phyloP scores from a whole-genome alignment of 1,139 yeast genomes.

The Suhomyces bokatorum region DNA sequence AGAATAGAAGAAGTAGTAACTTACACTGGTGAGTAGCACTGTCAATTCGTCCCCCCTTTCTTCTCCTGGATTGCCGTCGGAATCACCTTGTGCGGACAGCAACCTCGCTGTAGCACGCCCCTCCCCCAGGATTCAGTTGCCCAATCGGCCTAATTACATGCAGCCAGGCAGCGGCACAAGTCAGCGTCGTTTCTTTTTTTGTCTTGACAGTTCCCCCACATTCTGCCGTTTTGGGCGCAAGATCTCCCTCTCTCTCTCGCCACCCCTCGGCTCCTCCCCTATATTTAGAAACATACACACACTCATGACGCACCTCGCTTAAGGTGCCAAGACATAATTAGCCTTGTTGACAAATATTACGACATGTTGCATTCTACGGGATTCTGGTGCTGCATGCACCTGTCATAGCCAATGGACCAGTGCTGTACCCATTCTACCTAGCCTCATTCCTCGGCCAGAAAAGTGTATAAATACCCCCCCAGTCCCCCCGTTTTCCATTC shows the following conservation, averaged over 20 bases:
- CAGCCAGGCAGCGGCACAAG: neutral
- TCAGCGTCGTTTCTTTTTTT: slow-evolving; percentile 4
- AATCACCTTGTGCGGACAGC: too few relatives aligned
- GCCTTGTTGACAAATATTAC: too few relatives aligned
- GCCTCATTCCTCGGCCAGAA: neutral
- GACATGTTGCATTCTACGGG: too few relatives aligned
- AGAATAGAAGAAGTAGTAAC: too few relatives aligned
- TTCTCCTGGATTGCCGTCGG: too few relatives aligned
- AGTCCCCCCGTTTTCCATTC: neutral
- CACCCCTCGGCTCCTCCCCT: neutral
- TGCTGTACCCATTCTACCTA: neutral
- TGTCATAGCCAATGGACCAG: neutral
- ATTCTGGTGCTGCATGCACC: neutral
- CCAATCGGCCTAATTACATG: neutral
- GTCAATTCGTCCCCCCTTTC: too few relatives aligned
- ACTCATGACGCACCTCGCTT: too few relatives aligned
- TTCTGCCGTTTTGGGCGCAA: neutral
- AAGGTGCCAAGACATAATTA: too few relatives aligned
- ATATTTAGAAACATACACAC: neutral
- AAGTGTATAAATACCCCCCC: slow-evolving; percentile 22
- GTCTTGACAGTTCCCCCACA: slow-evolving; percentile 1
- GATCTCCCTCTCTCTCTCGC: too few relatives aligned
- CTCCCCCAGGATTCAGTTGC: neutral
- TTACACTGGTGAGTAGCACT: too few relatives aligned
- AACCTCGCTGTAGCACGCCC: too few relatives aligned